These are phyloP conservation scores for Sphagnum contortum DNA, from an alignment of 225 moss, liverwort and hornwort species.

Conservation along the genomic window DNA sequence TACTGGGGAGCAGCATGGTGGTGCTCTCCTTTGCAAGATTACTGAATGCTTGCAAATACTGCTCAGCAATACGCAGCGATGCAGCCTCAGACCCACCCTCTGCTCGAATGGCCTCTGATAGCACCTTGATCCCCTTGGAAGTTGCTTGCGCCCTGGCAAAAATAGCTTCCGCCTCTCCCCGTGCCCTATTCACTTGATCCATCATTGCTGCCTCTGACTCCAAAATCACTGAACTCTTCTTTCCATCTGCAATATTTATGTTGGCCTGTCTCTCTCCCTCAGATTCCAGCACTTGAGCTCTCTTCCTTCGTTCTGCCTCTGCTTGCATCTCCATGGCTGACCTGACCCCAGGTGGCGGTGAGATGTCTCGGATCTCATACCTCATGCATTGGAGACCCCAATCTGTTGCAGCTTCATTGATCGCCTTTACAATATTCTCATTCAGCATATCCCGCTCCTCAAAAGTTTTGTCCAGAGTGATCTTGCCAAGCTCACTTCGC, in stretches of 20 bases:
- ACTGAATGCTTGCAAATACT: constrained; percentile 87
- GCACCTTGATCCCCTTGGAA: constrained; percentile 79
- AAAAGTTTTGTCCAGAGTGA: constrained; percentile 95
- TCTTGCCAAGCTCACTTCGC: constrained; percentile 98
- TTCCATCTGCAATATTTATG: constrained; percentile 97
- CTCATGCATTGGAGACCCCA: constrained; percentile 97
- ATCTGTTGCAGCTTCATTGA: constrained; percentile 88
- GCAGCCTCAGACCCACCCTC: constrained; percentile 97
- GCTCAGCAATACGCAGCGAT: constrained; percentile 83
- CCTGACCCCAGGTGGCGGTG: constrained; percentile 91
- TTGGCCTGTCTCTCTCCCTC: constrained; percentile 98
- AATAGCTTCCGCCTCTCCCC: constrained; percentile 97
- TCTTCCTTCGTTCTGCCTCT: constrained; percentile 93
- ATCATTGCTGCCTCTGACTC: constrained; percentile 99
- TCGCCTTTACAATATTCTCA: constrained; percentile 92
- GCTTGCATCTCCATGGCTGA: constrained; percentile 99
- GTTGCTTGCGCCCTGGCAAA: constrained; percentile 89
- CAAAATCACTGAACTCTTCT: constrained; percentile 95
- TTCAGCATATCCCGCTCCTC: constrained; percentile 96
- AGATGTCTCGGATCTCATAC: constrained; percentile 96
- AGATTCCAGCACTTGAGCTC: constrained; percentile 97
- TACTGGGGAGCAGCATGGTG: constrained; percentile 83
- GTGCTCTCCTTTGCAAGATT: constrained; percentile 91
- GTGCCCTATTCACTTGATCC: constrained; percentile 90
- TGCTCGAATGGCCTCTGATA: constrained; percentile 67